Evolutionary conservation across 345 rosid genomes (phyloP).

Genomic region (Mallotus nudiflorus): DNA sequence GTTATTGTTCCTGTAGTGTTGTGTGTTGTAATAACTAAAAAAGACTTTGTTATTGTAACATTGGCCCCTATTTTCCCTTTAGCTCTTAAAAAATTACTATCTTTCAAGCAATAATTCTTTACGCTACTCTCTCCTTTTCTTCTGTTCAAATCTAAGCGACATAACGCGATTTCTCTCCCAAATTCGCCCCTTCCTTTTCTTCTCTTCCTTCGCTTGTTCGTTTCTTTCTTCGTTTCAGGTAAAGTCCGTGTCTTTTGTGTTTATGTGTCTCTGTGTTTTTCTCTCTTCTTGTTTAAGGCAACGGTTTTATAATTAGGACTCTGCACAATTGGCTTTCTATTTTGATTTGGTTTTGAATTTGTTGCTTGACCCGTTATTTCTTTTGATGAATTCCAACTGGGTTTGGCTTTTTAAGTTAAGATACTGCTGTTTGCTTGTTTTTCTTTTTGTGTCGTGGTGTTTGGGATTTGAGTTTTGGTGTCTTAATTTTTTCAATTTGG

Average conservation of each 20-base stretch:
- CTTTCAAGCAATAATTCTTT: constrained; percentile 15
- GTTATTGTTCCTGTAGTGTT: too few relatives aligned
- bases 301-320: not conserved
- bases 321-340: constrained; percentile 7
- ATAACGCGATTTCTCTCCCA: constrained; percentile 13
- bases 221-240: constrained; percentile 32
- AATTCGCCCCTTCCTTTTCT: too few relatives aligned
- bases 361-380: constrained; percentile 6
- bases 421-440: constrained; percentile 12
- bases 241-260: constrained; percentile 6
- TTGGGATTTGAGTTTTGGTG: constrained; percentile 17
- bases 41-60: constrained; percentile 13
- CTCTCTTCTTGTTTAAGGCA: not conserved
- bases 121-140: constrained; percentile 14
- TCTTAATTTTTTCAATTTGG: constrained; percentile 11
- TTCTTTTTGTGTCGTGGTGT: not conserved
- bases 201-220: too few relatives aligned
- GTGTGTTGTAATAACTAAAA: not conserved
- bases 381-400: constrained; percentile 22
- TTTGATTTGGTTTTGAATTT: constrained; percentile 10
- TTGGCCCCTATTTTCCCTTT: constrained; percentile 10
- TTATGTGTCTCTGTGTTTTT: too few relatives aligned
- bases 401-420: constrained; percentile 18
- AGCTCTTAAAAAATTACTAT: constrained; percentile 17
- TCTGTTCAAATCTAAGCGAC: constrained; percentile 12